Evolutionary conservation across 2,329 filamentous ascomycete species (phyloP).

Genomic region (Aureobasidium sp.): DNA sequence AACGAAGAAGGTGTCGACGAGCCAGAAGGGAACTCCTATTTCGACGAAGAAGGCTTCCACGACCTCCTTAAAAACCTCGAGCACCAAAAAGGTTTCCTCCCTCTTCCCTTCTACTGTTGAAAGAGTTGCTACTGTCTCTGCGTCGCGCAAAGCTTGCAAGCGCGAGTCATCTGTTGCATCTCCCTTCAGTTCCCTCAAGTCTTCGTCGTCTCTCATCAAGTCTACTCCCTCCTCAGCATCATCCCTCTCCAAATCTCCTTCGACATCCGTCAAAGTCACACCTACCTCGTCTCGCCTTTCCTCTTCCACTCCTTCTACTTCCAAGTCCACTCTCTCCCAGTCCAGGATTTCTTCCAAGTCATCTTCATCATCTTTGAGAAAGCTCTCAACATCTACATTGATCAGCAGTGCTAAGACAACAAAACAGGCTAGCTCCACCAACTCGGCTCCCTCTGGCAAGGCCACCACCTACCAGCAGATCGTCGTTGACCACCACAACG

Average conservation of each 20-base stretch:
- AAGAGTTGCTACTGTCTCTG: neutral
- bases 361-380: neutral
- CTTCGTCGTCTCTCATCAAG: conserved; percentile 1
- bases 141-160: conserved; percentile 8
- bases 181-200: neutral
- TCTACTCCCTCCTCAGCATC: neutral
- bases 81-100: conserved; percentile 9
- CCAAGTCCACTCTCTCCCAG: neutral
- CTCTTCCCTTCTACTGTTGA: conserved; percentile 7
- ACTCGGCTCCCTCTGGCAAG: conserved; percentile 11
- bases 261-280: neutral
- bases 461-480: conserved; percentile 30
- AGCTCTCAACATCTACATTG: conserved; percentile 13
- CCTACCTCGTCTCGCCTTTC: neutral
- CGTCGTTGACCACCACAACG: conserved; percentile 70
- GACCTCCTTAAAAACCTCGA: conserved; percentile 12
- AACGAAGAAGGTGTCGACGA: conserved; percentile 4
- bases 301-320: neutral
- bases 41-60: conserved; percentile 11
- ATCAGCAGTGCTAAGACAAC: neutral
- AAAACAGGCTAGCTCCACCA: neutral
- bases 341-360: conserved; percentile 4
- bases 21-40: neutral
- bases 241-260: neutral
- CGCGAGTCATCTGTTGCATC: conserved; percentile 3